Percentiles rank a stretch among this genome's conserved stretches.
Evolutionary conservation across 495 filamentous ascomycete genomes (phyloP).

Genomic region (Aspergillus conjunctus): DNA sequence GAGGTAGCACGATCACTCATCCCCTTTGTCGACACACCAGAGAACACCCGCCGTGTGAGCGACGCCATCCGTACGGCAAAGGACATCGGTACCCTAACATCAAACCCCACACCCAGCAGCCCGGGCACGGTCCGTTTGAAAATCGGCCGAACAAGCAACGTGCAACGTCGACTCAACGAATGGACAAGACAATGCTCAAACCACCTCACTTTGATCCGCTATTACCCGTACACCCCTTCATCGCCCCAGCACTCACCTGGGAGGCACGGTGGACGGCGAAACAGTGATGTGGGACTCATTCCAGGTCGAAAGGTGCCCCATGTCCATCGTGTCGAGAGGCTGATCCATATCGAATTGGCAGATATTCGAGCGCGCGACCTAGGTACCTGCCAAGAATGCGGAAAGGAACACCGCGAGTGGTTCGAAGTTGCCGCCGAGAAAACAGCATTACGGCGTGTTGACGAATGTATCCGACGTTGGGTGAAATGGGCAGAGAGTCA

Average conservation of each 20-base stretch:
- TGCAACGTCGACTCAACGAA: constrained; percentile 86
- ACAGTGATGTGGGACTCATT: constrained; percentile 17
- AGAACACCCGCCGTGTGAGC: constrained; percentile 59
- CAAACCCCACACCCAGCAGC: constrained; percentile 31
- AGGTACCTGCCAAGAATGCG: constrained; percentile 74
- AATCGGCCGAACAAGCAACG: constrained; percentile 88
- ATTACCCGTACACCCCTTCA: constrained; percentile 81
- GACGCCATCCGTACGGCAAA: constrained; percentile 61
- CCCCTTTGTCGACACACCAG: constrained; percentile 40
- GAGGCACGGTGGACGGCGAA: neutral
- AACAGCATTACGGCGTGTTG: constrained; percentile 70
- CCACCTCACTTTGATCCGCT: constrained; percentile 81
- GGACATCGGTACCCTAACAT: constrained; percentile 50
- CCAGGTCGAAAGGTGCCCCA: constrained; percentile 75
- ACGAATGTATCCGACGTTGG: constrained; percentile 87
- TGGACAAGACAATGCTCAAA: constrained; percentile 93
- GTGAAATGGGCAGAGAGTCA: constrained; percentile 70
- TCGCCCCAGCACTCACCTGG: constrained; percentile 28
- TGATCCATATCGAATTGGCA: constrained; percentile 87
- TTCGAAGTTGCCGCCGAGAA: constrained; percentile 83
- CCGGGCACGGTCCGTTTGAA: constrained; percentile 74
- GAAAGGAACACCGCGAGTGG: constrained; percentile 91
- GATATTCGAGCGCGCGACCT: constrained; percentile 68
- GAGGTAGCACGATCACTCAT: constrained; percentile 64
- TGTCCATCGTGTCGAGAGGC: constrained; percentile 82